Base-by-base conservation (phyloP, 495 filamentous ascomycete genomes). In the Articulospora tetracladia region DNA sequence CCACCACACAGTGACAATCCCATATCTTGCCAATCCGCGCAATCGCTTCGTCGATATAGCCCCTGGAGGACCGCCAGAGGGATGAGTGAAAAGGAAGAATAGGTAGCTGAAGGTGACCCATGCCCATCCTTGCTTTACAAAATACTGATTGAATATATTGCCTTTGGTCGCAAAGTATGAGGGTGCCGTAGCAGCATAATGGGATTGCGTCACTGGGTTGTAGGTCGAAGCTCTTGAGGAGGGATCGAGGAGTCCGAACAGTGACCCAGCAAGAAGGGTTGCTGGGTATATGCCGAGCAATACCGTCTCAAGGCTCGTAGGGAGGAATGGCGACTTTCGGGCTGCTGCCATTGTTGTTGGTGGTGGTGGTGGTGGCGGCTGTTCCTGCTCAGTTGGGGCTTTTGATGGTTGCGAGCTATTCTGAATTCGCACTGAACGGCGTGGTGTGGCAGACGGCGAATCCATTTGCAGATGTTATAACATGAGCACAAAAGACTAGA, bases 51-150 rank as follows among this genome's bases (percentile, higher is more conserved):
- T 66, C 23, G 74, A 79, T n/a, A 77, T 23, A 0, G 70, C 49
- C 10, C 68, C 39, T n/a, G 66, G 28, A 23, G 64, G 68, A 27
- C 74, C 68, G 39, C 80, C 73, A 0, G 76, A 70, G 0, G 84
- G 78, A 62, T 92, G 86, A 22, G 81, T 83, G 22, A 79, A 62
- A 1, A 88, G 57, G 44, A 93, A 86, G 1, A 82, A 59, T 13
- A 80, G 69, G 61, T 95, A 90, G 8, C 88, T 84, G 23, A 79
- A 60, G 0, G 89, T 91, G 22, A 89, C 84, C 94, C 94, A 98
- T 30, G 87, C 78, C 94, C 94, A 98, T 51, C 92, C 94, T 50
- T 88, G 79, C 77, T 98, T 98, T 63, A 98, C 94, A 62, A 98
- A 98, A 62, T 90, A 79, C 48, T 85, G 60, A 71, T 98, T 98